These are phyloP conservation scores for Zymoseptoria tritici DNA, from an alignment of 2,329 filamentous ascomycete species.

Conservation along the genomic window DNA sequence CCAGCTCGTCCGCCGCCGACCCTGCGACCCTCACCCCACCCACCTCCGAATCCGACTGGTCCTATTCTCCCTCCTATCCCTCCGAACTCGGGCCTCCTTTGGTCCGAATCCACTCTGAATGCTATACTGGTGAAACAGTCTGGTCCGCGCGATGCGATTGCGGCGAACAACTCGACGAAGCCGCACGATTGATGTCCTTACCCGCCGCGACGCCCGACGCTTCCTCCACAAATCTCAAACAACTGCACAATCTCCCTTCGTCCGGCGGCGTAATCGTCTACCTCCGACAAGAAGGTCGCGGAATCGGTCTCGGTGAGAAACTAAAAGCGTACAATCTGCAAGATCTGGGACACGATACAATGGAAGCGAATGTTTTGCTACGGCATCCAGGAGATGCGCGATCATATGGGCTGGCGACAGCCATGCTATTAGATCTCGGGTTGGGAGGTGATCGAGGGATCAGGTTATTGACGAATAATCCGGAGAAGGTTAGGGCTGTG, in stretches of 20 bases:
- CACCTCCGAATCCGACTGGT: constrained; percentile 4
- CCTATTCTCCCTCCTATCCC: constrained; percentile 18
- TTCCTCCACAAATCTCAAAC: constrained; percentile 14
- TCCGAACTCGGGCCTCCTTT: constrained; percentile 52
- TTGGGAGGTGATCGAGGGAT: constrained; percentile 62
- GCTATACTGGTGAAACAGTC: constrained; percentile 96
- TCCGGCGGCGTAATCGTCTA: constrained; percentile 89
- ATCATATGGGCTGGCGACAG: constrained; percentile 92
- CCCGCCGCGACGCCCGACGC: constrained; percentile 23
- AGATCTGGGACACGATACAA: constrained; percentile 93
- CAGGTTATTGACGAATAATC: constrained; percentile 87
- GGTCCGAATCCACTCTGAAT: constrained; percentile 94
- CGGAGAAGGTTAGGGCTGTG: constrained; percentile 89
- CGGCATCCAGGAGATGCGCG: constrained; percentile 90
- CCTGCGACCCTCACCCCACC: constrained; percentile 4
- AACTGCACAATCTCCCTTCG: constrained; percentile 6
- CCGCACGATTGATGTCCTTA: constrained; percentile 74
- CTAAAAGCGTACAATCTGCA: constrained; percentile 97
- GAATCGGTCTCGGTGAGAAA: constrained; percentile 91
- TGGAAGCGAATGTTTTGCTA: constrained; percentile 86
- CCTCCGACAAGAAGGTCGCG: constrained; percentile 87
- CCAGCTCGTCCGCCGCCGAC: constrained; percentile 16
- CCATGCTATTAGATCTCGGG: constrained; percentile 82
- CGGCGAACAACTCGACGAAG: constrained; percentile 94
- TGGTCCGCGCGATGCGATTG: constrained; percentile 98